Base-by-base conservation (phyloP, 306 rosid genomes). In the Hylodesmum podocarpum region DNA sequence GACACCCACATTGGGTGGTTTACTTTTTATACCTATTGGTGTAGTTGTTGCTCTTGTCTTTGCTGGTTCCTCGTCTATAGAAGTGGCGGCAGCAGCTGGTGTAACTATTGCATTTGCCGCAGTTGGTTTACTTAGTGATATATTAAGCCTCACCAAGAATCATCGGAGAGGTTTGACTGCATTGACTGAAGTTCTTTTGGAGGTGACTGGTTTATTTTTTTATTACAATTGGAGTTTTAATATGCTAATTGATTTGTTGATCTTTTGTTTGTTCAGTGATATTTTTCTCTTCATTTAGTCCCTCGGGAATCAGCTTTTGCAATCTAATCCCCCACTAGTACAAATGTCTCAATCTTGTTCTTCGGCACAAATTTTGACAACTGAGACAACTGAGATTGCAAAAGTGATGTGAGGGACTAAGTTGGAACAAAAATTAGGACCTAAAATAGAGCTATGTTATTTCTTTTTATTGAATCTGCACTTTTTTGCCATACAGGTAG, bases 1-100 rank as follows among this genome's bases (percentile, higher is more conserved):
- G 63, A 91, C 93, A 39, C 98, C 97, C 37, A 89, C 97, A 49
- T 72, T 94, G 95, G 98, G 98, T 79, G 98, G 97, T 85, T 81
- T 94, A 81, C 78, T 94, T 70, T 92, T 94, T 75, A 72, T 94
- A 41, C 98, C 97, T 13, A 39, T 92, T 29, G 97, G 98, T 77
- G 69, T 95, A 61, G 58, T 51, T 77, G 98, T 95, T 75, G 91
- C 97, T 1, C 83, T 78, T 81, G 72, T 63, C 28, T 51, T 76
- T 55, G 78, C 91, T 28, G 90, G 91, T 24, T 85, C 81, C 84
- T 89, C 97, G 25, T 90, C 96, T 36, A 55, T 83, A 34, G 93
- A 90, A 88, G 90, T 95, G 71, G 73, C 85, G 55, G 98, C 88
- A 81, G 96, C 84, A 24, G 87, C 83, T 41, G 81, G 81, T 31